Percentiles rank a stretch among this genome's conserved stretches.
Conservation (phyloP, 2,329 filamentous ascomycete genomes). For the Botrytis elliptica region DNA sequence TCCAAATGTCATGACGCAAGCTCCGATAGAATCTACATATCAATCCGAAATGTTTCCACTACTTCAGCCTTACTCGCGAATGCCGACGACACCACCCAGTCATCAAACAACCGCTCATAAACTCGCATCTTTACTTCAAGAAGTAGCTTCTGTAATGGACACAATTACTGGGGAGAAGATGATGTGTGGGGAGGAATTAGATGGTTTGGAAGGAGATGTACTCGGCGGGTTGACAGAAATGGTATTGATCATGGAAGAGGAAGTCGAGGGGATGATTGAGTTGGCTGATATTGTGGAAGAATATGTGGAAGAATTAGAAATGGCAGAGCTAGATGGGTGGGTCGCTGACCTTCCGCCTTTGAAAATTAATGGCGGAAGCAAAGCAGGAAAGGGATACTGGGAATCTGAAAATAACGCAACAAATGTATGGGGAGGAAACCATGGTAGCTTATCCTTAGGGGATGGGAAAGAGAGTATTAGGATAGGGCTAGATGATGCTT, state of each 20-base stretch:
- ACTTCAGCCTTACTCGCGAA: not conserved
- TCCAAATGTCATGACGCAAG: not conserved
- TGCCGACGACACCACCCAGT: not conserved
- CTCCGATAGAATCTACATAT: not conserved
- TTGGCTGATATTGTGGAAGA: constrained; percentile 15
- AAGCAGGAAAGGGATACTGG: not conserved
- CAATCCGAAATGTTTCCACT: not conserved
- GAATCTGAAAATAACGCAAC: not conserved
- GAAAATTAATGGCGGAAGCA: not conserved
- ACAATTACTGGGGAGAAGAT: constrained; percentile 15
- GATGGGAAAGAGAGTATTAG: not conserved
- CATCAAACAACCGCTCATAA: constrained; percentile 10
- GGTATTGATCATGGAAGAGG: constrained; percentile 19
- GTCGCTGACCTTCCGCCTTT: not conserved
- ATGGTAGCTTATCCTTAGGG: not conserved
- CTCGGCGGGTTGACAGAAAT: constrained; percentile 17
- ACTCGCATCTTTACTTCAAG: constrained; percentile 15
- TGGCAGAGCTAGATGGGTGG: constrained; percentile 13
- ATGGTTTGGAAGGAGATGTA: constrained; percentile 9
- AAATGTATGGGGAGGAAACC: too few species aligned
- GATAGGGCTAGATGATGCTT: not conserved
- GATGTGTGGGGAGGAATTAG: constrained; percentile 17
- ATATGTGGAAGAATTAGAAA: constrained; percentile 17
- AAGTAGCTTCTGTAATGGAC: constrained; percentile 17
- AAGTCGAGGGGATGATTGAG: constrained; percentile 17